Percentiles rank a stretch among this genome's conserved stretches.
Evolutionary conservation across 805 yeast genomes (phyloP).

Genomic region (Maudiozyma serrabonitensis): DNA sequence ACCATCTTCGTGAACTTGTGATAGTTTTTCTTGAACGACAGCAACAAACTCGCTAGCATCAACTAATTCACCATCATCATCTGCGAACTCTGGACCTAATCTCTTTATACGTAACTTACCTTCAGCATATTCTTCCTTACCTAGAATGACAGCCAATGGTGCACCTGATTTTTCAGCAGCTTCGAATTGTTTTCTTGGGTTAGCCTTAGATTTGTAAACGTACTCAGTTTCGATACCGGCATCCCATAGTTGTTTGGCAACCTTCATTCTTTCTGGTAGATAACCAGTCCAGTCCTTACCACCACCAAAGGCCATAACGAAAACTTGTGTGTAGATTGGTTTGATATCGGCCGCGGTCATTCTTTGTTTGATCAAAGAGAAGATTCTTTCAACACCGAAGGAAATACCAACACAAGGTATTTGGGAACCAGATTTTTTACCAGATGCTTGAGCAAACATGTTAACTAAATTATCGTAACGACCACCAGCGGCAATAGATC

Average conservation of each 20-base stretch:
- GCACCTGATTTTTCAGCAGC: slow-evolving; percentile 95
- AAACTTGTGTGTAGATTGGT: slow-evolving; percentile 86
- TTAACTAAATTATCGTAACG: slow-evolving; percentile 95
- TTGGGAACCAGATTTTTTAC: slow-evolving; percentile 56
- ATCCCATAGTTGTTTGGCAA: slow-evolving; percentile 76
- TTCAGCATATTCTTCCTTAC: slow-evolving; percentile 78
- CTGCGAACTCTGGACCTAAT: slow-evolving; percentile 78
- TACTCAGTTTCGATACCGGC: slow-evolving; percentile 87
- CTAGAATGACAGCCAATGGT: slow-evolving; percentile 81
- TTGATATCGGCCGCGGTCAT: slow-evolving; percentile 48
- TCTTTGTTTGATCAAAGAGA: slow-evolving; percentile 79
- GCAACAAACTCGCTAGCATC: slow-evolving; percentile 49
- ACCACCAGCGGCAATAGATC: slow-evolving; percentile 98
- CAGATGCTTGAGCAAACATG: slow-evolving; percentile 81
- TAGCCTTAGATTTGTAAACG: slow-evolving; percentile 86
- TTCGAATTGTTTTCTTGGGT: slow-evolving; percentile 92
- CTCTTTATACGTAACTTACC: slow-evolving; percentile 81
- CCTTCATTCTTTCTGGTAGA: slow-evolving; percentile 80
- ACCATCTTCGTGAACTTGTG: slow-evolving; percentile 45
- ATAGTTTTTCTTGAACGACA: slow-evolving; percentile 41
- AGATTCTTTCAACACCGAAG: slow-evolving; percentile 92
- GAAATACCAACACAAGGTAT: slow-evolving; percentile 98
- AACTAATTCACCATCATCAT: slow-evolving; percentile 80
- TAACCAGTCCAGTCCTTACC: slow-evolving; percentile 95
- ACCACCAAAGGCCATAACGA: slow-evolving; percentile 96